Conservation (phyloP, 2,329 filamentous ascomycete species). For the Epichloe sylvatica region DNA sequence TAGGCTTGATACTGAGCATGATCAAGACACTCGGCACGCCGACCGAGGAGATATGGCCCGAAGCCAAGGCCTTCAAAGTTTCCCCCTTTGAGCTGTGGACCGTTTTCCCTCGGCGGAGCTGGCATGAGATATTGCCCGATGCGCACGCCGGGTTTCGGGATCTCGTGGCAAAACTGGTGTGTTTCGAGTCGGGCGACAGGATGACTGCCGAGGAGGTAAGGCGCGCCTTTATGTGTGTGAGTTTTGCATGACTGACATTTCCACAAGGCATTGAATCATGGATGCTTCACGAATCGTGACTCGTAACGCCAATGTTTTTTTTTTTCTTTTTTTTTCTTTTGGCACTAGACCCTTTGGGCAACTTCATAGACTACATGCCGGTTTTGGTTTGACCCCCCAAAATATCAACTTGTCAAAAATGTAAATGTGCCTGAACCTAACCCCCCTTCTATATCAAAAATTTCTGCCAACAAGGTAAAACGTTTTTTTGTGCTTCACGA, state of each 20-base stretch:
- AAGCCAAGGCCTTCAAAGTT: constrained; percentile 49
- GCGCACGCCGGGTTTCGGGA: constrained; percentile 45
- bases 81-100: constrained; percentile 88
- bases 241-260: background rate
- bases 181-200: constrained; percentile 53
- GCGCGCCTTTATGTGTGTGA: no score
- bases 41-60: constrained; percentile 67
- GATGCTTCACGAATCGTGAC: constrained; percentile 5
- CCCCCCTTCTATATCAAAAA: no score
- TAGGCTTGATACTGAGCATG: constrained; percentile 80
- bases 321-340: no score
- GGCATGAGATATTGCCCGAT: constrained; percentile 55
- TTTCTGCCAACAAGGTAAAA: no score
- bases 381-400: no score
- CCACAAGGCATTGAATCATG: constrained; percentile 14
- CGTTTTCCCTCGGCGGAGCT: constrained; percentile 51
- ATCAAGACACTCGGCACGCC: constrained; percentile 88
- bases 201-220: constrained; percentile 43
- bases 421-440: no score
- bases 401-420: no score
- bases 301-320: background rate
- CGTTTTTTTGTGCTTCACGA: background rate
- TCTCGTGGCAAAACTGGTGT: constrained; percentile 53
- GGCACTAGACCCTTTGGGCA: no score
- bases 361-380: no score